Conservation (phyloP, 2,329 filamentous ascomycete genomes). For the Pseudogymnoascus sp. region DNA sequence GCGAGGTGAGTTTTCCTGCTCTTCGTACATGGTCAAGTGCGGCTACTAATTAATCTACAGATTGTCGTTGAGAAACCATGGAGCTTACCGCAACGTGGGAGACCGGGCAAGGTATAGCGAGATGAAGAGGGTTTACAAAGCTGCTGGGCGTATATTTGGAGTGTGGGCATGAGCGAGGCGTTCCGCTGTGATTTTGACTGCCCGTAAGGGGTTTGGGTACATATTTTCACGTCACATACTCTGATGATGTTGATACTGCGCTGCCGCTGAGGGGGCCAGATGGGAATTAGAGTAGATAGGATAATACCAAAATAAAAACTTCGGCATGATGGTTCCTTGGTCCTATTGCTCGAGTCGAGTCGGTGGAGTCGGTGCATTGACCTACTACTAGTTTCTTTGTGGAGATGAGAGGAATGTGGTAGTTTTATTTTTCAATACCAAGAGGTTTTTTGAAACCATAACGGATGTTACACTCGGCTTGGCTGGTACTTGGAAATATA, state of each 20-base stretch:
- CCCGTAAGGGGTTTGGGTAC: not conserved
- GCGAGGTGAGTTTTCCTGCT: constrained; percentile 59
- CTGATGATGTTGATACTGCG: not conserved
- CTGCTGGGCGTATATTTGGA: not conserved
- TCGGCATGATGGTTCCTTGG: not conserved
- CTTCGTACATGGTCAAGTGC: not conserved
- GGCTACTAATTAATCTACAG: not conserved
- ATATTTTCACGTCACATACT: constrained; percentile 1
- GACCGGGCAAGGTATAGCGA: not conserved
- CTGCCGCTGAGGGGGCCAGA: not conserved
- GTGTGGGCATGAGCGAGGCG: not conserved
- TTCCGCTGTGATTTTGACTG: not conserved
- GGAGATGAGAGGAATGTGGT: not conserved
- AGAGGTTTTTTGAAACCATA: not conserved
- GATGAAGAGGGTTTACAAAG: not conserved
- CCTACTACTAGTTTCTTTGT: not conserved
- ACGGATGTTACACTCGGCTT: not conserved
- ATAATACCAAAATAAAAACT: constrained; percentile 1
- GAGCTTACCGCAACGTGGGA: not conserved
- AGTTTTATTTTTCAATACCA: not conserved
- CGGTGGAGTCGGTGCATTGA: not conserved
- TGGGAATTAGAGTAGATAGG: constrained; percentile 6
- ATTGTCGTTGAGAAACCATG: not conserved
- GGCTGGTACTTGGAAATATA: not conserved
- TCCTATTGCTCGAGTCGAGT: not conserved